Base-by-base conservation (phyloP, 495 filamentous ascomycete genomes). In the Hypoxylon subgilvum region DNA sequence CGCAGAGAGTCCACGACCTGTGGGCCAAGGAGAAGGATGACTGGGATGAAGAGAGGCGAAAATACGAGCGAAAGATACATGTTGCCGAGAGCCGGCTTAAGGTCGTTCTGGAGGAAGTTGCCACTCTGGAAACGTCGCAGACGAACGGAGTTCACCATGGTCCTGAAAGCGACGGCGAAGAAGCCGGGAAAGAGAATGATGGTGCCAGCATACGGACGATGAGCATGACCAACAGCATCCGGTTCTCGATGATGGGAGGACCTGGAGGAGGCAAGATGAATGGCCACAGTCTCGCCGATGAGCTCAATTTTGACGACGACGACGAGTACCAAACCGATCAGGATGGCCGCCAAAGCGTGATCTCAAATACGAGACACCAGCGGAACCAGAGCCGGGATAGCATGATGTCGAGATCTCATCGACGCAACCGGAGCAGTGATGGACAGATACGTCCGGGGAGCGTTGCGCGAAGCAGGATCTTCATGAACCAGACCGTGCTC, bases 41-140 rank as follows among this genome's bases (percentile, higher is more conserved):
- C 10, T 96, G 90, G 88, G 87, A 90, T 13, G 85, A 85, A 42
- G 89, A 93, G 62, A 89, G 85, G 63, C 84, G 93, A 27, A 86
- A 81, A 48, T 75, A 90, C 34, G 94, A 99, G 73, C 83, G 89
- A 47, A 88, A 88, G 56, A 72, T 95, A 17, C 91, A 97, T 70
- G 84, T 96, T 5, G 86, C 90, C 19, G 94, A 99, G 70, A 90
- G 83, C 43, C 84, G 93, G 46, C 74, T 99, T 47, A 92, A 92
- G 67, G 79, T 81, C 13, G 84, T 99, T 23, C 69, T 97, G 36
- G 88, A 89, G 22, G 95, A 97, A 67, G 80, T 99, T 25, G 85
- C 88, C 23, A 84, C 88, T 16, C 85, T 85, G 41, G 88, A 93
- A 65, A 83, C 82, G 36, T 81, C 81, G 4, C 79, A 81, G 38